Evolutionary conservation across 1,284 basidiomycete genomes (phyloP), one percentile per base, ranked within the genome.

Genomic region (Ceratobasidium sp.): DNA sequence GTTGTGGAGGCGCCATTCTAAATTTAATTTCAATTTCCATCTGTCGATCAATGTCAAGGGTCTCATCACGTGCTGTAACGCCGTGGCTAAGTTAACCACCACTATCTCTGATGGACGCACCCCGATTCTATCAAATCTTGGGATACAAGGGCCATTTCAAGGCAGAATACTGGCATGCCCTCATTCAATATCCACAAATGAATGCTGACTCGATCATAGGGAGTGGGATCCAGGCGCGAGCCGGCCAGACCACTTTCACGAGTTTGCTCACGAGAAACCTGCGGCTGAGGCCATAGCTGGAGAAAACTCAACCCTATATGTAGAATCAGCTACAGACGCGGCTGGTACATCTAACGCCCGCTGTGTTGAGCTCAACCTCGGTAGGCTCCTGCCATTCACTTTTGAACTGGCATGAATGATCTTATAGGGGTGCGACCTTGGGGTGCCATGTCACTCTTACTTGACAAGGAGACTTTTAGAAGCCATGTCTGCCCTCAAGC

Each of bases 1-100:
- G 69, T 43, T 70, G 52, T 62, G 74, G 74, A 50, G 76, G 76
- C 32, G 65, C 65, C 65, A 69, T 57, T 50, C 52, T 55, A 69
- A 57, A 30, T 69, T 69, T 45, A 55, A 55, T 69, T 69, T 32
- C 53, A 69, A 39, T 69, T 57, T 45, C 43, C 9, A 18, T 3
- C 16, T 8, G 43, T 12, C 43, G 43, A 45, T 45, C 43, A 45
- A 45, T 45, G 4, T 9, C 43, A 45, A 45, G 43, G 43, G 36
- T 39, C 36, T 14, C 14, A n/a, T n/a, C 39, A 60, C 55, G 58
- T 45, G 36, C 23, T 10, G 14, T 55, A 23, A 30, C n/a, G 30
- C 16, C 30, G 53, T 55, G 53, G 53, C 53, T 55, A 55, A 34
- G 6, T n/a, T 55, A 55, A 55, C 53, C 53, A 55, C 53, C 16